These are phyloP conservation scores for Clavaria fumosa DNA, from an alignment of 768 basidiomycete species.

Conservation along the genomic window DNA sequence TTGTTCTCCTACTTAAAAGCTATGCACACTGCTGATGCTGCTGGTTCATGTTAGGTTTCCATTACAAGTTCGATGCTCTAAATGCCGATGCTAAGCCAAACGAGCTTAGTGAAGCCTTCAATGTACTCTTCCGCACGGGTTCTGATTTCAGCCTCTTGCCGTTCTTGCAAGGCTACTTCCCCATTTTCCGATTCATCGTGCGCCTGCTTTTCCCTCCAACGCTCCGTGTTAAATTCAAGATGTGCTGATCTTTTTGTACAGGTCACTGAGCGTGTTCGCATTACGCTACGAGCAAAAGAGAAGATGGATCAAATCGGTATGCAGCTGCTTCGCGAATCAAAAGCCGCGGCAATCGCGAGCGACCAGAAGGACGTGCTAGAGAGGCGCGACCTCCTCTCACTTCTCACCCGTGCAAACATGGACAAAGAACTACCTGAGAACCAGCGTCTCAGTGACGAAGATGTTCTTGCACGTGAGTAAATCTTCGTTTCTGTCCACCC, in stretches of 20 bases:
- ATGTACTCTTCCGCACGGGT: slow-evolving; percentile 27
- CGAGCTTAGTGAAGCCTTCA: slow-evolving; percentile 33
- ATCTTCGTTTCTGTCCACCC: background rate
- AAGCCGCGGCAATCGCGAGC: slow-evolving; percentile 15
- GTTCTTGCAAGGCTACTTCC: slow-evolving; percentile 18
- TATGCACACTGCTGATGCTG: slow-evolving; percentile 16
- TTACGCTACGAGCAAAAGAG: slow-evolving; percentile 13
- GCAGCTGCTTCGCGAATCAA: slow-evolving; percentile 29
- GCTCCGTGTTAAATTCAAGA: background rate
- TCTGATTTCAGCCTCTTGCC: slow-evolving; percentile 16
- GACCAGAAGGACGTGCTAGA: slow-evolving; percentile 8
- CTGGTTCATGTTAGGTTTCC: slow-evolving; percentile 14
- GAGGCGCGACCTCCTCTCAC: slow-evolving; percentile 32
- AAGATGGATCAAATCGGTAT: slow-evolving; percentile 28
- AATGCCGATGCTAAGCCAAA: slow-evolving; percentile 18
- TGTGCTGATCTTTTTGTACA: too few species aligned
- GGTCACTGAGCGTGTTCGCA: slow-evolving; percentile 10
- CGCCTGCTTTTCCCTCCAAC: slow-evolving; percentile 7
- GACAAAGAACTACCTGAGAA: slow-evolving; percentile 29
- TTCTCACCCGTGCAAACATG: slow-evolving; percentile 33
- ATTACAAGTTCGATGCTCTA: slow-evolving; percentile 16
- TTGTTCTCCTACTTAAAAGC: slow-evolving; percentile 19
- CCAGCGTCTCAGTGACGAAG: slow-evolving; percentile 31
- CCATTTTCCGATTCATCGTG: slow-evolving; percentile 21
- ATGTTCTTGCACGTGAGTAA: slow-evolving; percentile 27